Evolutionary conservation across 2,329 filamentous ascomycete genomes (phyloP), one percentile per base, ranked within the genome.

Genomic region (Sphaerulina musiva): DNA sequence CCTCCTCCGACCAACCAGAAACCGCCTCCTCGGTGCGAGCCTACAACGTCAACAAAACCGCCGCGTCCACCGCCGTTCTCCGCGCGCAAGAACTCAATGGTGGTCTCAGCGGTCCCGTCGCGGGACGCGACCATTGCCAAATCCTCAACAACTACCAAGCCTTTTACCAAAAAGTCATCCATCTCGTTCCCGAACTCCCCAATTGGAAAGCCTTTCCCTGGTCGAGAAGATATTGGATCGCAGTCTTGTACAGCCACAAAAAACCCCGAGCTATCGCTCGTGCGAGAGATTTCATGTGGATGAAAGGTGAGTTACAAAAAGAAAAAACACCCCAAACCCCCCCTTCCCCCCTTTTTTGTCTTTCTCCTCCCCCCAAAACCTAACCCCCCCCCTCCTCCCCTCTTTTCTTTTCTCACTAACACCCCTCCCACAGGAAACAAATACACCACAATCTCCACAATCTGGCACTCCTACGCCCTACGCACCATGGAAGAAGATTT

Each of bases 161-260:
- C 36, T 58, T 68, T 23, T 66, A 69, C 61, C 17, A 52, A 12
- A 59, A 57, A 26, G 60, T 57, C 20, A 38, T 50, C 12, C 32
- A 44, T 41, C 43, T 63, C 43, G 59, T 60, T 32, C 63, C 66
- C 1, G 48, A 53, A 14, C 53, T 66, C 32, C 52, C 57, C 7
- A 45, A 54, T 38, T 49, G 40, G 40, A 48, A 43, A 9, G 20
- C 38, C 26, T 50, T 55, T 44, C 51, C 32, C 39, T 58, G 53
- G 41, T 32, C 46, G 1, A 61, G 62, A 32, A 59, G 69, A 17
- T 71, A 70, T 61, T 69, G 65, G 67, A 67, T 69, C 50, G 67
- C 61, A 10, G 62, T 71, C 4, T 55, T 70, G 11, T 53, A 59
- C 45, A 47, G 50, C 42, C 32, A 48, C 40, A 57, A 56, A 32